Evolutionary conservation across 2,329 filamentous ascomycete species (phyloP).

Genomic region (Corynespora cassiicola): DNA sequence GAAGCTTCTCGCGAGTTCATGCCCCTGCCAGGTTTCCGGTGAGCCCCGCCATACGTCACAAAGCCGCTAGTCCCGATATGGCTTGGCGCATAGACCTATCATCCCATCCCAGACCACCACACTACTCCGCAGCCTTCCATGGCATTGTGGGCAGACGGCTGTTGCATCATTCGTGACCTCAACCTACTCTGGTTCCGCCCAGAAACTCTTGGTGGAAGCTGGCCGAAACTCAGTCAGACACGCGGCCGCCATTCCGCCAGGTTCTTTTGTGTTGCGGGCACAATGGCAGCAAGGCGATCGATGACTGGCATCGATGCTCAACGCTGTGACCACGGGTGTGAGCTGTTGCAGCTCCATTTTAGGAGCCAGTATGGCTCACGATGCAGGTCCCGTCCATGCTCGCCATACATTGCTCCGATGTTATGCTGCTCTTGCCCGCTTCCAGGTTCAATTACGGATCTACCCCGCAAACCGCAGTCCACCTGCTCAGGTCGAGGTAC

Average conservation of each 20-base stretch:
- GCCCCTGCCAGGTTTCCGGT: conserved; percentile 18
- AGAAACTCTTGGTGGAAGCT: too few relatives aligned
- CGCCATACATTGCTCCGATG: conserved; percentile 4
- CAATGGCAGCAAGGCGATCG: too few relatives aligned
- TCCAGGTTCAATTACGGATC: background rate
- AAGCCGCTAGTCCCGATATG: background rate
- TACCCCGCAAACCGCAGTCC: conserved; percentile 6
- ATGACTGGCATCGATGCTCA: background rate
- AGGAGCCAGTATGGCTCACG: too few relatives aligned
- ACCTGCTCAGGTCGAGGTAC: conserved; percentile 1
- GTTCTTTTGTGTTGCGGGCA: too few relatives aligned
- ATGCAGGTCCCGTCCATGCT: too few relatives aligned
- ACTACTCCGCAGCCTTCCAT: conserved; percentile 1
- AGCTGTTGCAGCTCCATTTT: too few relatives aligned
- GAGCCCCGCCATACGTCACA: conserved; percentile 6
- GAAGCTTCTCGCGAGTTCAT: conserved; percentile 33
- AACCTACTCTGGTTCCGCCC: too few relatives aligned
- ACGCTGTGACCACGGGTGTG: background rate
- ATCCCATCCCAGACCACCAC: conserved; percentile 5
- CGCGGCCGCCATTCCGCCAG: too few relatives aligned
- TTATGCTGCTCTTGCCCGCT: conserved; percentile 4
- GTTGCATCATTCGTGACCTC: too few relatives aligned
- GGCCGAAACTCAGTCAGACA: too few relatives aligned
- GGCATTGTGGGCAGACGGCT: too few relatives aligned
- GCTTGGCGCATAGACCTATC: background rate